These are phyloP conservation scores for Metschnikowia noctiluminum DNA, from an alignment of 805 yeast species.

Conservation along the genomic window DNA sequence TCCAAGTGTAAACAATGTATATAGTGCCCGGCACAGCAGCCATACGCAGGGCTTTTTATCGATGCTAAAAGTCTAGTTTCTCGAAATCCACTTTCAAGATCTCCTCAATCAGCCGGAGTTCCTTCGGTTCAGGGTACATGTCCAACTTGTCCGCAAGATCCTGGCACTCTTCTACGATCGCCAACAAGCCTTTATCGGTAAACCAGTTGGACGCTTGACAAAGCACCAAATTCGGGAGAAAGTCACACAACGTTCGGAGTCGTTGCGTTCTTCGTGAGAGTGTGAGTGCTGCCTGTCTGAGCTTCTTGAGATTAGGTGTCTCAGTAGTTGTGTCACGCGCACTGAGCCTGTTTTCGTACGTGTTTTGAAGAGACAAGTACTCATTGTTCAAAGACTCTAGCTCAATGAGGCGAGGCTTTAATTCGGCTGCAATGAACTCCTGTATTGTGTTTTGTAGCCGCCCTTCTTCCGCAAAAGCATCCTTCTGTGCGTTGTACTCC, in stretches of 20 bases:
- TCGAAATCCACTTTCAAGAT: conserved; percentile 1
- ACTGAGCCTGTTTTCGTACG: conserved; percentile 8
- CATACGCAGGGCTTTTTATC: neutral
- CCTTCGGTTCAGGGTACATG: neutral
- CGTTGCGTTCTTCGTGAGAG: conserved; percentile 5
- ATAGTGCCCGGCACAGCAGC: conserved; percentile 3
- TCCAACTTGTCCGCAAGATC: conserved; percentile 16
- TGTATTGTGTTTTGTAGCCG: conserved; percentile 19
- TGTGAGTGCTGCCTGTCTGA: conserved; percentile 3
- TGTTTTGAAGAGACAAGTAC: conserved; percentile 13
- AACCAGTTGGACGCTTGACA: conserved; percentile 38
- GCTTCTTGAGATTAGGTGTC: conserved; percentile 19
- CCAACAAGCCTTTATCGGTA: conserved; percentile 25
- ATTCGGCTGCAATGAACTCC: neutral
- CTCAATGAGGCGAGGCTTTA: conserved; percentile 6
- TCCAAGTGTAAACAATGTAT: conserved; percentile 28
- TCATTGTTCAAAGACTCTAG: conserved; percentile 15
- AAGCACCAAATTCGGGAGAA: conserved; percentile 31
- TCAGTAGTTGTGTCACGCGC: conserved; percentile 5
- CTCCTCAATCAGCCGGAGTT: conserved; percentile 3
- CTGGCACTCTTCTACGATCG: conserved; percentile 29
- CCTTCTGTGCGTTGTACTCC: conserved; percentile 6
- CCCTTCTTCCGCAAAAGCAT: neutral
- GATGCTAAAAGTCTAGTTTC: neutral
- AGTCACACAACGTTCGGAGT: conserved; percentile 21